Base-by-base conservation (phyloP, 352 stramenopile genomes). In the Halophytophthora batemanensis region DNA sequence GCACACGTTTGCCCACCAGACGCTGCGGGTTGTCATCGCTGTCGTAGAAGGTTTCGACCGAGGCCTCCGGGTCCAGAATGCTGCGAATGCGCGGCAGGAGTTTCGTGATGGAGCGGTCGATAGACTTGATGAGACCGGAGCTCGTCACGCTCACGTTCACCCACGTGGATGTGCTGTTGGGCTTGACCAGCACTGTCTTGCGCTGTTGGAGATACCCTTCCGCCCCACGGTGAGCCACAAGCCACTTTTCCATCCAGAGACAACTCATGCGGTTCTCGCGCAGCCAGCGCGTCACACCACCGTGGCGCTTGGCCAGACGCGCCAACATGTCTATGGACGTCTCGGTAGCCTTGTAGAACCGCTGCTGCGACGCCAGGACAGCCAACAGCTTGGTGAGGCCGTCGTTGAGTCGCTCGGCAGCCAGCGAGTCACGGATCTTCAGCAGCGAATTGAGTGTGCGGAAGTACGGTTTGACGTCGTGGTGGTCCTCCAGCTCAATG, bases 391-490 rank as follows among this genome's bases (percentile, higher is more conserved):
- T 78, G 1, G 77, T 88, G 50, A 95, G 82, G 1, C 66, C 72
- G 29, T 92, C 82, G 2, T 51, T 70, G 14, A 95, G 44, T 13
- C 86, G 82, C 46, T 88, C 75, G 2, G 25, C 42, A 11, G 76
- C 61, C 7, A 93, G 61, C 11, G 74, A 86, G 59, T 94, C 83
- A 13, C 78, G 74, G 23, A 93, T 70, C 53, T 90, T 92, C 17
- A 93, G 56, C 11, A 95, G 48, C 45, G 82, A 74, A 33, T 87
- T 90, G 6, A 96, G 50, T n/a, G 82, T 89, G 12, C 86, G 86
- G 51, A 96, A 94, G 39, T 87, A 94, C n/a, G 83, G 64, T 41
- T 96, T 96, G 41, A 96, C 70, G 37, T 93, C 82, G 25, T 94
- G 78, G 47, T 94, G 79, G 50, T 96, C 83, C 45, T 91, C 74